phyloP scores from a whole-genome alignment of 257 asterid species.

The Ajuga chamaepitys region DNA sequence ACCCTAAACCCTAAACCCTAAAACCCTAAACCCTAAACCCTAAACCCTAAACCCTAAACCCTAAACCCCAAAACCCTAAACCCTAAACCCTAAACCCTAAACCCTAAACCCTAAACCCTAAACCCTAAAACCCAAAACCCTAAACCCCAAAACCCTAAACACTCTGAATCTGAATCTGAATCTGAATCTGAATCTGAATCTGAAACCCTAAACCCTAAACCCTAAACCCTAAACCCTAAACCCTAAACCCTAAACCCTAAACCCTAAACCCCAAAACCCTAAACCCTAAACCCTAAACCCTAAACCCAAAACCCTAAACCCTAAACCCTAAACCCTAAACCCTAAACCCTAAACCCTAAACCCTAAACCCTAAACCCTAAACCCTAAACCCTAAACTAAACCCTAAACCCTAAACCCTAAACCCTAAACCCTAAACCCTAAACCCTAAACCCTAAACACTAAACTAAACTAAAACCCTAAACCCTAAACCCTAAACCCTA shows the following conservation, averaged over 20 bases:
- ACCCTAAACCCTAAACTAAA: too few species aligned
- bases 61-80: neutral
- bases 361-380: too few species aligned
- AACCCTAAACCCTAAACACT: constrained; percentile 7
- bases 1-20: constrained; percentile 4
- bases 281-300: neutral
- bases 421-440: constrained; percentile 8
- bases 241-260: neutral
- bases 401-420: constrained; percentile 7
- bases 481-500: too few species aligned
- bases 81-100: neutral
- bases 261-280: neutral
- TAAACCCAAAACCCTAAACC: neutral
- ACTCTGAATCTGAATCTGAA: too few species aligned
- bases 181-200: too few species aligned
- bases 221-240: constrained; percentile 7
- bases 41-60: constrained; percentile 2
- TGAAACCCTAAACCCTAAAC: too few species aligned
- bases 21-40: constrained; percentile 1
- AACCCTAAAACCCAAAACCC: neutral
- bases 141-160: neutral
- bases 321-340: neutral
- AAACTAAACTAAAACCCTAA: too few species aligned
- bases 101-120: neutral
- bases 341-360: neutral